phyloP scores from a whole-genome alignment of 192 early-diverging fungal species.

The Neocallimastix lanati region DNA sequence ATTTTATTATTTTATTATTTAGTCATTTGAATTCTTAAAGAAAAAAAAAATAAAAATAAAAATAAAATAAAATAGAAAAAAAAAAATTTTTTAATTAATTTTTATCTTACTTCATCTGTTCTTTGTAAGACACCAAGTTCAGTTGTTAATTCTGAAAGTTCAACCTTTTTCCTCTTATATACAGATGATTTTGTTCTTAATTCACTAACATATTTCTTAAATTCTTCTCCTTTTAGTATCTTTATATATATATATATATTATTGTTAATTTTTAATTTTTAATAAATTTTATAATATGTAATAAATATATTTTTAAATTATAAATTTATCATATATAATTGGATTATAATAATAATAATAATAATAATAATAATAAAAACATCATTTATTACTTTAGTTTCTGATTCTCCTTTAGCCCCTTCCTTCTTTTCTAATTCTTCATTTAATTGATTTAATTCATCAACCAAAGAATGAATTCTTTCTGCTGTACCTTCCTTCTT shows the following conservation, averaged over 20 bases:
- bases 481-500: slow-evolving; percentile 35
- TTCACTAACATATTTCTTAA: slow-evolving; percentile 38
- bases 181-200: slow-evolving; percentile 33
- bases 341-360: no score
- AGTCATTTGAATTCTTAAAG: no score
- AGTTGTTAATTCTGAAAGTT: slow-evolving; percentile 21
- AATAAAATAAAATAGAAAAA: no score
- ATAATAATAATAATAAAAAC: no score
- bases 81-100: no score
- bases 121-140: slow-evolving; percentile 34
- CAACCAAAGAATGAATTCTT: slow-evolving; percentile 9
- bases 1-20: no score
- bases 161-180: slow-evolving; percentile 33
- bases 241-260: no score
- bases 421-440: slow-evolving; percentile 16
- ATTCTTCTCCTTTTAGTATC: slow-evolving; percentile 43
- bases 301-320: no score
- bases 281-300: no score
- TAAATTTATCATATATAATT: no score
- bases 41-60: no score
- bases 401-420: slow-evolving; percentile 8
- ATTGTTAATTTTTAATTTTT: no score
- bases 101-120: slow-evolving; percentile 21
- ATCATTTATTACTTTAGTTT: slow-evolving; percentile 10
- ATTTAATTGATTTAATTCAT: slow-evolving; percentile 15